phyloP scores from a whole-genome alignment of 225 moss, liverwort and hornwort species.

The Ulota crispa region DNA sequence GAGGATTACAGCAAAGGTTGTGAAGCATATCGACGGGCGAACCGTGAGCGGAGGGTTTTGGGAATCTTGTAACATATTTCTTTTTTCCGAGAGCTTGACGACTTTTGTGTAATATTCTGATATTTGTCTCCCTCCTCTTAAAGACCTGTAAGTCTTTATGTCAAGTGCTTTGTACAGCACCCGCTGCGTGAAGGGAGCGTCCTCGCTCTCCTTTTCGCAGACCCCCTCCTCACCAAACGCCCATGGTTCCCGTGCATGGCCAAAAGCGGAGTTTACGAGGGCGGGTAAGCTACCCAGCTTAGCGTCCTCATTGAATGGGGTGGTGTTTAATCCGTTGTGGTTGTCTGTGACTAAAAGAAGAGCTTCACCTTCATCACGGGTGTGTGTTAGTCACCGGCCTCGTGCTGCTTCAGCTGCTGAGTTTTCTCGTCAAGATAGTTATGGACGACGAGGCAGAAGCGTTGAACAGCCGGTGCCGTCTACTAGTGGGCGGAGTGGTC shows the following conservation, averaged over 20 bases:
- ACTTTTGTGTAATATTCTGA: background rate
- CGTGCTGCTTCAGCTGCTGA: constrained; percentile 40
- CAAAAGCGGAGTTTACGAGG: background rate
- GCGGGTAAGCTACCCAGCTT: background rate
- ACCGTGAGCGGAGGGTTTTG: background rate
- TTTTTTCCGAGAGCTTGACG: background rate
- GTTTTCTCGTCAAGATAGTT: constrained; percentile 34
- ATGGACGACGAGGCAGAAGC: constrained; percentile 32
- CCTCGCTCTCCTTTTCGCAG: constrained; percentile 34
- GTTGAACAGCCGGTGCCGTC: constrained; percentile 38
- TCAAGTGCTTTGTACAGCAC: constrained; percentile 48
- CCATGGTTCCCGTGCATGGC: background rate
- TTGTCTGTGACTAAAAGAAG: background rate
- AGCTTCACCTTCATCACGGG: background rate
- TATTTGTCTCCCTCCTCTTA: background rate
- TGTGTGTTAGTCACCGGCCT: background rate
- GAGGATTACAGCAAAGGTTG: background rate
- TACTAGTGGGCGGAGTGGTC: constrained; percentile 22
- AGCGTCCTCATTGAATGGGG: constrained; percentile 11
- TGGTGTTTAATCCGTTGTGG: constrained; percentile 31
- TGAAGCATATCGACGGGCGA: background rate
- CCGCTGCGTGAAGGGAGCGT: constrained; percentile 42
- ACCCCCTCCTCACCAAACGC: background rate
- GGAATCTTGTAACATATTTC: background rate
- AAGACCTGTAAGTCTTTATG: constrained; percentile 31